Percentiles rank a stretch among this genome's conserved stretches.
Evolutionary conservation across 2,329 filamentous ascomycete species (phyloP).

Genomic region (Verticillium tricorpus): DNA sequence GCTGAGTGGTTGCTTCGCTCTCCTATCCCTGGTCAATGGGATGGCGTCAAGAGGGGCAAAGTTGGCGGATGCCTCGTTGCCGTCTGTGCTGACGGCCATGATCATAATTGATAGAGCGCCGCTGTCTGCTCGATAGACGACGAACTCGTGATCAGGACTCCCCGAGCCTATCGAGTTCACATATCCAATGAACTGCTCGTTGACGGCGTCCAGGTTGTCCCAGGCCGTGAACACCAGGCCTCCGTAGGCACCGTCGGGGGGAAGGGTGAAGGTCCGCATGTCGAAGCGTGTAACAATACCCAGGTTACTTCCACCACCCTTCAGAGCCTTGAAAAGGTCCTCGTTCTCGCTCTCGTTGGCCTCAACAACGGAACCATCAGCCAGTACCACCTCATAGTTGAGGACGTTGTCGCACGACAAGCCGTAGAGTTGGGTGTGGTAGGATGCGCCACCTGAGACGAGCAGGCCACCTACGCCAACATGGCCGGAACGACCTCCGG

Average conservation of each 20-base stretch:
- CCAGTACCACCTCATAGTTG: slow-evolving; percentile 40
- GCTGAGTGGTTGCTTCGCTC: not conserved
- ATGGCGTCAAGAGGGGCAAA: slow-evolving; percentile 4
- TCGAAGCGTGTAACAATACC: slow-evolving; percentile 33
- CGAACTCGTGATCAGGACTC: slow-evolving; percentile 3
- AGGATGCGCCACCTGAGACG: slow-evolving; percentile 24
- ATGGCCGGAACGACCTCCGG: slow-evolving; percentile 16
- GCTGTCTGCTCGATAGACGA: not conserved
- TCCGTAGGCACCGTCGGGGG: not conserved
- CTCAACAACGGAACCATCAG: slow-evolving; percentile 34
- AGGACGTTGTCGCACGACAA: slow-evolving; percentile 38
- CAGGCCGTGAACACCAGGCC: slow-evolving; percentile 2
- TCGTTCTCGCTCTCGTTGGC: slow-evolving; percentile 27
- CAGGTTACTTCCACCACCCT: slow-evolving; percentile 44
- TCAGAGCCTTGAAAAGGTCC: slow-evolving; percentile 42
- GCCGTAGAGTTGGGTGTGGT: not conserved
- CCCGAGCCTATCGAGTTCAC: not conserved
- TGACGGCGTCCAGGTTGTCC: not conserved
- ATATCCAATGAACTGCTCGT: not conserved
- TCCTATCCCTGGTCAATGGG: slow-evolving; percentile 1
- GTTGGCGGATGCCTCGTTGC: slow-evolving; percentile 2
- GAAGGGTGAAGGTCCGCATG: slow-evolving; percentile 10
- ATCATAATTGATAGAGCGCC: not conserved
- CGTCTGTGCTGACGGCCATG: slow-evolving; percentile 5
- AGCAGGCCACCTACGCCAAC: slow-evolving; percentile 22